These are phyloP conservation scores for Fusarium pseudocircinatum DNA, from an alignment of 2,329 filamentous ascomycete species.

Conservation along the genomic window DNA sequence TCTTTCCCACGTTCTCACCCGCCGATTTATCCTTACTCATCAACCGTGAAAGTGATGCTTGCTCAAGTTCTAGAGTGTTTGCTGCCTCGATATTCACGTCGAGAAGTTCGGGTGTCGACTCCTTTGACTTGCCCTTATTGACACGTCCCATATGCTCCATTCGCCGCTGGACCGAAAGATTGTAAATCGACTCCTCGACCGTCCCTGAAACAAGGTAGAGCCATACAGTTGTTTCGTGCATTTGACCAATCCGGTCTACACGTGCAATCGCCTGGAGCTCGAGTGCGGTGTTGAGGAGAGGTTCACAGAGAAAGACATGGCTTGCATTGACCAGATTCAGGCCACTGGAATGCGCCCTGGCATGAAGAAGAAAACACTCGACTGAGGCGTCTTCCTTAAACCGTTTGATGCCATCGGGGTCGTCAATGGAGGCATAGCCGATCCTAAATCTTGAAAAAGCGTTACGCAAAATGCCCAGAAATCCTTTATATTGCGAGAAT, in stretches of 20 bases:
- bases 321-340: conserved; percentile 92
- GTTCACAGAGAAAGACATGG: conserved; percentile 94
- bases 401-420: conserved; percentile 71
- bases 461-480: conserved; percentile 75
- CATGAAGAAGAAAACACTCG: conserved; percentile 90
- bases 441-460: conserved; percentile 80
- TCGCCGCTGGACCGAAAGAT: conserved; percentile 81
- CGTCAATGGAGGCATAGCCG: conserved; percentile 75
- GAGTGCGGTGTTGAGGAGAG: conserved; percentile 89
- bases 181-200: conserved; percentile 91
- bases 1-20: conserved; percentile 81
- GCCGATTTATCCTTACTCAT: conserved; percentile 75
- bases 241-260: conserved; percentile 93
- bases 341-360: conserved; percentile 86
- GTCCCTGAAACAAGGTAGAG: conserved; percentile 92
- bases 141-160: conserved; percentile 75
- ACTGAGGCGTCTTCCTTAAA: conserved; percentile 80
- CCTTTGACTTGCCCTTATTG: conserved; percentile 52
- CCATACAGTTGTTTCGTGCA: conserved; percentile 90
- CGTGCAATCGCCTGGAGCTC: conserved; percentile 95
- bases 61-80: conserved; percentile 84
- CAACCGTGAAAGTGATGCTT: conserved; percentile 74
- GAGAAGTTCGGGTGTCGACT: conserved; percentile 57
- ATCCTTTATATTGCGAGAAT: conserved; percentile 89
- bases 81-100: conserved; percentile 79